Conservation (phyloP, 208 protist species). For the Crithidia brevicula region DNA sequence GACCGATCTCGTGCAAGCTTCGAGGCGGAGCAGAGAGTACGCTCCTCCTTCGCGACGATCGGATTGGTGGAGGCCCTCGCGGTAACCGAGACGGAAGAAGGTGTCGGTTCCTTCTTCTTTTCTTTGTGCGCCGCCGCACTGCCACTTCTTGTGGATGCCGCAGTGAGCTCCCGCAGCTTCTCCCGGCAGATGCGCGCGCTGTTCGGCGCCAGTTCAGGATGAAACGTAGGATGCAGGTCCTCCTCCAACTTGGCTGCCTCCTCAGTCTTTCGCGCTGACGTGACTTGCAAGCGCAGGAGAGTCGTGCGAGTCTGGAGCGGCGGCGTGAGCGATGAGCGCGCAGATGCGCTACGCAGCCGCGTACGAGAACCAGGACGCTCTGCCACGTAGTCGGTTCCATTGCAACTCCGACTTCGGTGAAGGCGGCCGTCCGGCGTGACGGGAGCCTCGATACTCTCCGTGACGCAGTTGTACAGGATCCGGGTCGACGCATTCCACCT, state of each 20-base stretch:
- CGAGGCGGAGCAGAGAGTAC: too few species aligned
- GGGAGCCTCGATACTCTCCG: not conserved
- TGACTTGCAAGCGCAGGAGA: slow-evolving; percentile 20
- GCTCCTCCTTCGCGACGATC: too few species aligned
- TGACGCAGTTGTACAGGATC: not conserved
- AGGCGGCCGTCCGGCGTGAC: not conserved
- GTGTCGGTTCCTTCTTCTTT: too few species aligned
- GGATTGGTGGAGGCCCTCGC: too few species aligned
- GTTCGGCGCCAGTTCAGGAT: slow-evolving; percentile 12
- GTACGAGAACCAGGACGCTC: not conserved
- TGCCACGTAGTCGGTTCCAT: not conserved
- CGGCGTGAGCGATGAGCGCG: not conserved
- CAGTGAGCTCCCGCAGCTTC: slow-evolving; percentile 21
- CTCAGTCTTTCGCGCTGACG: slow-evolving; percentile 8
- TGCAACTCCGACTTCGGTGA: not conserved
- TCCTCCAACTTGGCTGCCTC: slow-evolving; percentile 12
- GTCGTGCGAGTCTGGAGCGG: slow-evolving; percentile 28
- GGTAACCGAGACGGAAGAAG: too few species aligned
- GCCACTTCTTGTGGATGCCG: not conserved
- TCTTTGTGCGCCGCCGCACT: too few species aligned
- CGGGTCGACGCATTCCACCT: slow-evolving; percentile 7
- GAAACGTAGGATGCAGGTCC: slow-evolving; percentile 23
- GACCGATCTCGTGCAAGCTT: too few species aligned
- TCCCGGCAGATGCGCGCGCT: slow-evolving; percentile 22
- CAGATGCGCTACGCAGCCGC: not conserved